phyloP scores from a whole-genome alignment of 345 rosid genomes.

The Draba incana region DNA sequence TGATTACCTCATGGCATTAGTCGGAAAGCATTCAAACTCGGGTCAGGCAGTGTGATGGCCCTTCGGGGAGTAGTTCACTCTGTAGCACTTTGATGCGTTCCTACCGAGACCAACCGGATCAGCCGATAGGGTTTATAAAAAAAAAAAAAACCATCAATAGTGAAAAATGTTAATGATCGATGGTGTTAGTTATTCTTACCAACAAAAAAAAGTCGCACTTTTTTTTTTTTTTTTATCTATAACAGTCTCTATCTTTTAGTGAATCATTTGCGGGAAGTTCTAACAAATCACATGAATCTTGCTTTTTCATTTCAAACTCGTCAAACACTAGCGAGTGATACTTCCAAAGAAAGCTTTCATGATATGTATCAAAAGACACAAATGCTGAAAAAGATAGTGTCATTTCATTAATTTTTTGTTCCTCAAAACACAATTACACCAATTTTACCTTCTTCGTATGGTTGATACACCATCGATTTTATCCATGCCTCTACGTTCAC shows the following conservation, averaged over 20 bases:
- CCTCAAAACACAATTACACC: slow-evolving; percentile 18
- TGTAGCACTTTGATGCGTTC: no score
- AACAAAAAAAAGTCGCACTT: neutral
- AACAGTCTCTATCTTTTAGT: neutral
- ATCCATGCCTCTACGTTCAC: slow-evolving; percentile 5
- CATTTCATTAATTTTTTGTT: slow-evolving; percentile 4
- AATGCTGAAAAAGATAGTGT: neutral
- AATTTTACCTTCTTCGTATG: neutral
- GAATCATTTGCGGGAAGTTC: neutral
- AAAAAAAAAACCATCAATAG: neutral
- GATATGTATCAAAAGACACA: neutral
- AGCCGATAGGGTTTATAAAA: no score
- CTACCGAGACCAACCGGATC: no score
- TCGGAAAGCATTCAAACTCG: no score
- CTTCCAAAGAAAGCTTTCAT: slow-evolving; percentile 18
- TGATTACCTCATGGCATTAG: no score
- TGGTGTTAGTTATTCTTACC: neutral
- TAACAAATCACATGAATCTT: slow-evolving; percentile 2
- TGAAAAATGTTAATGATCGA: neutral
- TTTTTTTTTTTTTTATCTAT: neutral
- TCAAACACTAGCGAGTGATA: slow-evolving; percentile 3
- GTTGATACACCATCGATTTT: slow-evolving; percentile 7
- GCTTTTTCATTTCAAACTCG: slow-evolving; percentile 4
- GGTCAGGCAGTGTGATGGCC: no score
- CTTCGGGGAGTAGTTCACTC: no score